Conservation (phyloP, 768 basidiomycete genomes). For the Boletus speciosus region DNA sequence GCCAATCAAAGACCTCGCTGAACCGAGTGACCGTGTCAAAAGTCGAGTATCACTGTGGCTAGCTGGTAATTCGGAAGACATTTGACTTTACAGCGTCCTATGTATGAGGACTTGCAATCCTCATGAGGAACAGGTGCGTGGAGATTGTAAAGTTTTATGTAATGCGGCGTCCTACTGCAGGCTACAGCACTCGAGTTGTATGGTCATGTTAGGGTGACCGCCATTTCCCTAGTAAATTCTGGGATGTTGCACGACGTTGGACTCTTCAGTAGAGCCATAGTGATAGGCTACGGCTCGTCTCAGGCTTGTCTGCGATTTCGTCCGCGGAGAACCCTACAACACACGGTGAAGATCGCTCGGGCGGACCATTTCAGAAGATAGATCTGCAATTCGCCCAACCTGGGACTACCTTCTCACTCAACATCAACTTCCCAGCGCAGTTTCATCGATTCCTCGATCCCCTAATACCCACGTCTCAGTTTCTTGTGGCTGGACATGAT, state of each 20-base stretch:
- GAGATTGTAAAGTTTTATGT: background rate
- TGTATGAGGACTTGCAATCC: background rate
- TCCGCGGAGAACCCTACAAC: background rate
- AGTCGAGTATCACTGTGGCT: constrained; percentile 13
- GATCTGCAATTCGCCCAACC: background rate
- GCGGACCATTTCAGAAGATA: background rate
- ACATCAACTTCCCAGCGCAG: background rate
- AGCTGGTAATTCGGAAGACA: constrained; percentile 1
- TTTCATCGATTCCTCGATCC: background rate
- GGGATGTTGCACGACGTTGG: too few relatives aligned
- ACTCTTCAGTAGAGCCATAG: background rate
- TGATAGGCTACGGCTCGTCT: background rate
- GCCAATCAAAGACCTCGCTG: constrained; percentile 67
- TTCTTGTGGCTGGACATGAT: background rate
- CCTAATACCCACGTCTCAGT: background rate
- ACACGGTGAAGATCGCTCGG: background rate
- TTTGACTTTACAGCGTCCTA: constrained; percentile 9
- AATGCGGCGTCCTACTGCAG: too few relatives aligned
- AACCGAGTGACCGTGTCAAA: constrained; percentile 34
- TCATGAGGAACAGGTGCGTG: background rate
- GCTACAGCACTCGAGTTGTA: background rate
- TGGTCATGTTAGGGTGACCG: constrained; percentile 7
- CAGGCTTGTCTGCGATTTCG: background rate
- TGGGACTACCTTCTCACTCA: background rate
- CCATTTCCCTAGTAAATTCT: background rate